These are phyloP conservation scores for Ehretia macrophylla DNA, from an alignment of 257 asterid genomes.

Conservation along the genomic window DNA sequence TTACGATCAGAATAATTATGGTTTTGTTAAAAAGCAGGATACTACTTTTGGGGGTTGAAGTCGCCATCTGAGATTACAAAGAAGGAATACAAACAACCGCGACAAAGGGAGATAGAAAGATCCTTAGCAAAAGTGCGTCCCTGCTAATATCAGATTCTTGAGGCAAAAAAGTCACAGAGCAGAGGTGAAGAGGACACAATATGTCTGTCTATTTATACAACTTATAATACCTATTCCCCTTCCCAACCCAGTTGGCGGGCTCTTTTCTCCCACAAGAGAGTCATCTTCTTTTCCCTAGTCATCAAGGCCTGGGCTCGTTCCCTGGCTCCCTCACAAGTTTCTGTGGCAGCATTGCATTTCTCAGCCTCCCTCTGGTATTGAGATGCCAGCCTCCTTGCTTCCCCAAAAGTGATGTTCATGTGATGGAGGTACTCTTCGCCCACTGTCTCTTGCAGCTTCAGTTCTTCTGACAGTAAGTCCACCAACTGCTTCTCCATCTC, in stretches of 20 bases:
- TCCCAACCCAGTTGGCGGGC: conserved; percentile 87
- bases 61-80: not conserved
- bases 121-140: not conserved
- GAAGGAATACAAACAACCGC: not conserved
- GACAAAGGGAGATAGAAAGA: not conserved
- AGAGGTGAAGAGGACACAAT: not conserved
- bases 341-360: conserved; percentile 83
- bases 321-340: conserved; percentile 89
- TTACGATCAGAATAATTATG: not conserved
- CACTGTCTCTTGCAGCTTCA: conserved; percentile 70
- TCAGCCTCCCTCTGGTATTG: conserved; percentile 87
- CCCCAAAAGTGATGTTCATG: conserved; percentile 75
- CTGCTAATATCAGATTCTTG: not conserved
- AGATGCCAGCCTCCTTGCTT: conserved; percentile 77
- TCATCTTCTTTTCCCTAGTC: conserved; percentile 68
- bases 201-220: too few species aligned
- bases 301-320: conserved; percentile 65
- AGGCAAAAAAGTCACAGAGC: not conserved
- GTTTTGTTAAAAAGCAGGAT: not conserved
- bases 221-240: conserved; percentile 35
- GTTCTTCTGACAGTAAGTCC: conserved; percentile 81
- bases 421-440: conserved; percentile 64
- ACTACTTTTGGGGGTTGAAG: not conserved
- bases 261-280: conserved; percentile 74
- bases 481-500: conserved; percentile 94